Base-by-base conservation (phyloP, 176 grass and related monocot genomes). In the Poa pratensis region DNA sequence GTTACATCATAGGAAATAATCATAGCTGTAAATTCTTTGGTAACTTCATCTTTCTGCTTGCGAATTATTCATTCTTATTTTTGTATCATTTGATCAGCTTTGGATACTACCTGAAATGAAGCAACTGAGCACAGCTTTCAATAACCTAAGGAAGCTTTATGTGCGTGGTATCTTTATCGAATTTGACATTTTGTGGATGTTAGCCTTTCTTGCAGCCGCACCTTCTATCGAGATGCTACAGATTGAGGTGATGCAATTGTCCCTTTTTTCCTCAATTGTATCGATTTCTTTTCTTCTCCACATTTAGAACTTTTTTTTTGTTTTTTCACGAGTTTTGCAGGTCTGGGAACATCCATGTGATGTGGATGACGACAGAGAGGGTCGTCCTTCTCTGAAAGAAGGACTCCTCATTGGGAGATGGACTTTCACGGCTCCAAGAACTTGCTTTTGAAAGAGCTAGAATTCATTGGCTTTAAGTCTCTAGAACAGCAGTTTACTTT, bases 71-170 rank as follows among this genome's bases (percentile, higher is more conserved):
- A 28, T 73, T 5, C 7, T 73, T 50, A 16, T 48, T 27, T 73
- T 12, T 73, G 27, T 50, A 4, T 50, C 2, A 1, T 16, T 37
- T 73, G n/a, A 17, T 45, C 69, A 73, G 69, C 22, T 73, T 73
- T 73, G 69, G 69, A 23, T 73, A 20, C 22, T 26, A 48, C 69
- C 69, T 26, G 69, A 73, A 73, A 73, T 73, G 69, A 73, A 73
- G 6, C 42, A 73, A 73, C 40, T 48, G 13, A 26, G 42, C 69
- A 73, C 12, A 73, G n/a, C 69, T 48, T 73, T 73, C 13, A 73
- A 26, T 43, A 48, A 48, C 42, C n/a, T 73, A 73, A 73, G 69
- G 69, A 23, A 73, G 69, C 43, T 73, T 22, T 15, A 14, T 46
- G 13, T 73, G 42, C n/a, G 22, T 73, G 69, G 42, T 26, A 73